These are phyloP conservation scores for Nitzschia sp. DNA, from an alignment of 108 stramenopile genomes.

Conservation along the genomic window DNA sequence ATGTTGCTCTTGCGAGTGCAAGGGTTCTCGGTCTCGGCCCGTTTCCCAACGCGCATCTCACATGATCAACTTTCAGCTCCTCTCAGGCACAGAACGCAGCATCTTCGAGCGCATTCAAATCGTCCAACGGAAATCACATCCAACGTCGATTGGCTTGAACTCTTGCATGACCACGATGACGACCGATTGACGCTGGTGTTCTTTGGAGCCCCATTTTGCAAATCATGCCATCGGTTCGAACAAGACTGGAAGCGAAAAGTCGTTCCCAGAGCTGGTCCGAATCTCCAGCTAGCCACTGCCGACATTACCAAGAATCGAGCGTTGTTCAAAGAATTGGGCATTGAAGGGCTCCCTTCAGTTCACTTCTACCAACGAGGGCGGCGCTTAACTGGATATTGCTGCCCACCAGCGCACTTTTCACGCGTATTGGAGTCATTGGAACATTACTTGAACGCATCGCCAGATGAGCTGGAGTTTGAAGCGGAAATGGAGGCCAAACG, in stretches of 20 bases:
- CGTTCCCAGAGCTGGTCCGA: background rate
- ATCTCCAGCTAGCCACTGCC: background rate
- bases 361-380: background rate
- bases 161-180: background rate
- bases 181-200: constrained; percentile 1
- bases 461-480: background rate
- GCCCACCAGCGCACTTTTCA: background rate
- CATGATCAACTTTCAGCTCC: no score
- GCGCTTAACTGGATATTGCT: background rate
- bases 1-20: no score
- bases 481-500: background rate
- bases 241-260: constrained; percentile 2
- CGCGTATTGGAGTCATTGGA: background rate
- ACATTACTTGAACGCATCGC: background rate
- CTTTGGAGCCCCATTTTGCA: background rate
- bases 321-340: background rate
- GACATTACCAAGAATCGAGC: background rate
- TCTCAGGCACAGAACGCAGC: no score
- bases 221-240: background rate
- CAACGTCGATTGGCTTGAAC: constrained; percentile 1
- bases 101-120: no score
- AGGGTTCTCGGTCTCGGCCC: no score
- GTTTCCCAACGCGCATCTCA: no score
- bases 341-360: background rate
- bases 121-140: background rate